Evolutionary conservation across 225 moss, liverwort and hornwort genomes (phyloP).

Genomic region (Antitrichia curtipendula): DNA sequence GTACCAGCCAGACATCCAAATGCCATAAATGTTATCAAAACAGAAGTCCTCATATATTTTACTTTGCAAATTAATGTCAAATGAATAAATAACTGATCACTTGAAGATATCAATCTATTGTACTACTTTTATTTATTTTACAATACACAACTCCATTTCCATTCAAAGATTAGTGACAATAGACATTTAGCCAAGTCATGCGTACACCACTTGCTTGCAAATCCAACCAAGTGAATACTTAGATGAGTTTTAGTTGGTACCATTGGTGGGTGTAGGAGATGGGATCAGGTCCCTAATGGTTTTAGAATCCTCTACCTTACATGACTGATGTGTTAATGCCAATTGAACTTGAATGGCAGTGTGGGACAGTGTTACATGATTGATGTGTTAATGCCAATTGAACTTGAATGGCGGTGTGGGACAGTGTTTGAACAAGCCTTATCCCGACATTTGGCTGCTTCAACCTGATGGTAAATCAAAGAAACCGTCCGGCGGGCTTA

Average conservation of each 20-base stretch:
- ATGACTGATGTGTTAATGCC: background rate
- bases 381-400: background rate
- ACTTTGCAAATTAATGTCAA: too few species aligned
- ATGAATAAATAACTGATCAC: too few species aligned
- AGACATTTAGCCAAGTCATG: background rate
- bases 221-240: background rate
- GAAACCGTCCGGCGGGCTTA: slow-evolving; percentile 1
- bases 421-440: slow-evolving; percentile 83
- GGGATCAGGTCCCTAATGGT: rapidly evolving
- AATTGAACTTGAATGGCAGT: background rate
- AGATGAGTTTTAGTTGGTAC: background rate
- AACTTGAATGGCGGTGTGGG: background rate
- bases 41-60: too few species aligned
- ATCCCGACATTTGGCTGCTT: slow-evolving; percentile 62
- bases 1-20: too few species aligned
- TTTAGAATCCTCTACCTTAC: background rate
- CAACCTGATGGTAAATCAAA: slow-evolving; percentile 15
- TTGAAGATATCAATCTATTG: too few species aligned
- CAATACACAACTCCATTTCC: background rate
- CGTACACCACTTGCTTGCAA: background rate
- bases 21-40: too few species aligned
- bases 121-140: too few species aligned
- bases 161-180: background rate
- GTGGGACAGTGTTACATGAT: slow-evolving; percentile 34
- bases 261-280: rapidly evolving